Evolutionary conservation across 2,329 filamentous ascomycete species (phyloP).

Genomic region (Penicillium sp.): DNA sequence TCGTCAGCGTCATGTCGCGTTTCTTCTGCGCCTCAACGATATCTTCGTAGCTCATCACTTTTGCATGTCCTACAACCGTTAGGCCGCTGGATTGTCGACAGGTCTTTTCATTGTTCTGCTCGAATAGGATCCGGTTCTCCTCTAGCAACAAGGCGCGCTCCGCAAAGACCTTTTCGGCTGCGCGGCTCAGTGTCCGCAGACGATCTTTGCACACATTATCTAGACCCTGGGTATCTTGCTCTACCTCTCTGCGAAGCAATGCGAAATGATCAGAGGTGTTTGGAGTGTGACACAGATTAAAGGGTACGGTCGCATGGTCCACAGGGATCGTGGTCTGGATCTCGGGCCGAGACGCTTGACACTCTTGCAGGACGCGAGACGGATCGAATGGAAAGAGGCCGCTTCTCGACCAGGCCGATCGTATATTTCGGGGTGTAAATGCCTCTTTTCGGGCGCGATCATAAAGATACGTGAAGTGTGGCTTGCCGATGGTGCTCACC

Average conservation of each 20-base stretch:
- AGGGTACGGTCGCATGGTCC: not conserved
- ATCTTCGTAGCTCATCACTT: conserved; percentile 7
- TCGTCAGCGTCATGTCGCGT: conserved; percentile 5
- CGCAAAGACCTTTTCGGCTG: conserved; percentile 8
- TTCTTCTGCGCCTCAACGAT: conserved; percentile 8
- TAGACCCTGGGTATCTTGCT: not conserved
- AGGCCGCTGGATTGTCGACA: conserved; percentile 53
- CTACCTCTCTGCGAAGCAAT: conserved; percentile 1
- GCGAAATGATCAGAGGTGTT: not conserved
- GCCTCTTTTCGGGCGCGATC: conserved; percentile 3
- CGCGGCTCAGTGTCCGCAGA: conserved; percentile 1
- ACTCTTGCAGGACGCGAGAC: conserved; percentile 2
- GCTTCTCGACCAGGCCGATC: conserved; percentile 9
- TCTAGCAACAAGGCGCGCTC: conserved; percentile 6
- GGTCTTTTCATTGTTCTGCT: conserved; percentile 39
- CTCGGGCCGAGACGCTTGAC: not conserved
- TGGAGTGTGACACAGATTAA: conserved; percentile 1
- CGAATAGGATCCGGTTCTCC: conserved; percentile 1
- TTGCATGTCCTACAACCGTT: conserved; percentile 6
- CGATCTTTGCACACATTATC: not conserved
- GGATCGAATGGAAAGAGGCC: conserved; percentile 7
- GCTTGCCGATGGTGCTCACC: conserved; percentile 5
- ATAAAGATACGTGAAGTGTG: conserved; percentile 12
- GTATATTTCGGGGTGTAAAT: conserved; percentile 6
- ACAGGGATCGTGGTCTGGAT: not conserved